Conservation (phyloP, 1,139 yeast genomes). For the Hyphopichia burtonii region DNA sequence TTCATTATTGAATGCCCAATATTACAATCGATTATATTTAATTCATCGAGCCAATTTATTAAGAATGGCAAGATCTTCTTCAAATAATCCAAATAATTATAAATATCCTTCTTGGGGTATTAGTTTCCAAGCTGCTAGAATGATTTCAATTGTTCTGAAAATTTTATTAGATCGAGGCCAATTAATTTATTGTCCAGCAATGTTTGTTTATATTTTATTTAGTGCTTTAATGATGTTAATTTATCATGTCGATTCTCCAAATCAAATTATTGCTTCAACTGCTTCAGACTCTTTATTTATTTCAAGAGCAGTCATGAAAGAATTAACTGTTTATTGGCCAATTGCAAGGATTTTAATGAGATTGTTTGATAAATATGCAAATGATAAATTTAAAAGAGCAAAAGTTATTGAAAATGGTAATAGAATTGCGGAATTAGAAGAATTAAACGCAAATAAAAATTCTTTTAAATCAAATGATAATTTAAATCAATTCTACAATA, state of each 20-base stretch:
- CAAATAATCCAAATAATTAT: slow-evolving; percentile 47
- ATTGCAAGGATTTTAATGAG: slow-evolving; percentile 43
- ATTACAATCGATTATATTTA: slow-evolving; percentile 69
- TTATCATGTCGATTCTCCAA: slow-evolving; percentile 68
- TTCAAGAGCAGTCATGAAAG: slow-evolving; percentile 52
- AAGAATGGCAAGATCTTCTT: slow-evolving; percentile 45
- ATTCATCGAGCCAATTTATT: slow-evolving; percentile 72
- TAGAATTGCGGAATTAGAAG: slow-evolving; percentile 40
- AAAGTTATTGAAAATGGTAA: slow-evolving; percentile 41
- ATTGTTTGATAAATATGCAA: slow-evolving; percentile 46
- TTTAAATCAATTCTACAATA: slow-evolving; percentile 15
- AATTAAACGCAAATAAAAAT: slow-evolving; percentile 26
- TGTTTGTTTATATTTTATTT: slow-evolving; percentile 57
- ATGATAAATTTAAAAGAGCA: slow-evolving; percentile 45
- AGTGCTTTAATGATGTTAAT: slow-evolving; percentile 73
- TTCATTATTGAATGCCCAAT: slow-evolving; percentile 66
- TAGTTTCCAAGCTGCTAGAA: slow-evolving; percentile 81
- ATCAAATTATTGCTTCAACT: slow-evolving; percentile 54
- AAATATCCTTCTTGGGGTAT: slow-evolving; percentile 82
- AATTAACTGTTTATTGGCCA: slow-evolving; percentile 48
- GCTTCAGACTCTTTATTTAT: slow-evolving; percentile 58
- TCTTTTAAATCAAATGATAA: slow-evolving; percentile 23
- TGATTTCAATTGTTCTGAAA: slow-evolving; percentile 68
- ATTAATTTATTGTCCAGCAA: slow-evolving; percentile 55
- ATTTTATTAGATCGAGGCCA: slow-evolving; percentile 54